Base-by-base conservation (phyloP, 2,329 filamentous ascomycete genomes). In the Chrysosphaeria jannelii region DNA sequence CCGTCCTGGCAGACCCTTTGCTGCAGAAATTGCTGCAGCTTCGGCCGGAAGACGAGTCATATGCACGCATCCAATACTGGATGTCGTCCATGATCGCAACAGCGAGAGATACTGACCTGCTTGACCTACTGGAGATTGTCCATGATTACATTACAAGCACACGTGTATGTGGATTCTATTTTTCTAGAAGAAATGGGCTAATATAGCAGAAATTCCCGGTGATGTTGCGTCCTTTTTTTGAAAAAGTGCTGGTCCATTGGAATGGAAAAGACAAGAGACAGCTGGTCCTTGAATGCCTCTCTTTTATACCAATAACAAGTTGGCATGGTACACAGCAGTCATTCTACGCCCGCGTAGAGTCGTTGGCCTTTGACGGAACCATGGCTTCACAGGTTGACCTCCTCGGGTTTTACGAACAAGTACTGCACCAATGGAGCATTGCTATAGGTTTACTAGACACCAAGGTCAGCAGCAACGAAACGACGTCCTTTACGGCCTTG, bases 11-110 rank as follows among this genome's bases (percentile, higher is more conserved):
- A 2, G 71, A 88, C 35, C 68, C 68, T 3, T 47, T 88, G 14
- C 53, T 81, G 2, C 74, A 81, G 38, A 85, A 81, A 36, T 49
- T 81, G 13, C 45, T 75, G 16, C 45, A 71, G n/a, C 44, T 72
- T 14, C 54, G 58, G 23, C 57, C 65, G 2, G 53, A 57, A 17
- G 43, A 47, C 10, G 47, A 51, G 23, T 50, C 49, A 8, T 42
- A 48, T 14, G 44, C 46, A 23, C 48, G 63, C n/a, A 47, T 63
- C 20, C 47, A 52, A 20, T 53, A 56, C 33, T 69, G 63, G 63
- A 37, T 69, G 20, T 39, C 46, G 22, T 52, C 59, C 2, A 53
- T 51, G 22, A 44, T 64, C 8, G 48, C 53, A 24, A 59, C 65
- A 28, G 48, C 56, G 2, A 43, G 57, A 14, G 41, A 44, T 4